Percentiles rank a stretch among this genome's conserved stretches.
Conservation (phyloP, 345 rosid species). For the Luvunga scandens region DNA sequence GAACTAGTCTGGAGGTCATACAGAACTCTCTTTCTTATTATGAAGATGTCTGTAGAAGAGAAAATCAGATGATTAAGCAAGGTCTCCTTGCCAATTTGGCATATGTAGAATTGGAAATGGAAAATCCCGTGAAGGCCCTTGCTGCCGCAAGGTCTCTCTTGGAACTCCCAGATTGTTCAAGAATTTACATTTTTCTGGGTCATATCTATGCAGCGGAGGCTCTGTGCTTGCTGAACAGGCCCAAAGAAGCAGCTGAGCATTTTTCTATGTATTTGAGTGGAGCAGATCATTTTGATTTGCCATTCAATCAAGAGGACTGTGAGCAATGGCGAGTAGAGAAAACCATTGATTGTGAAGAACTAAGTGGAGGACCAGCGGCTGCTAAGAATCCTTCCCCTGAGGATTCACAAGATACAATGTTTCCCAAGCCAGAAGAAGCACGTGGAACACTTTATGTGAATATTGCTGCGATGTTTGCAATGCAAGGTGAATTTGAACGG, state of each 20-base stretch:
- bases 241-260: slow-evolving; percentile 77
- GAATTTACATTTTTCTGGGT: slow-evolving; percentile 67
- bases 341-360: slow-evolving; percentile 62
- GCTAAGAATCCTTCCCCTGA: slow-evolving; percentile 32
- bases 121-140: slow-evolving; percentile 77
- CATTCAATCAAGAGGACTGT: slow-evolving; percentile 67
- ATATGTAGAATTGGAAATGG: slow-evolving; percentile 84
- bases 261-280: slow-evolving; percentile 63
- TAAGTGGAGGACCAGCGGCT: slow-evolving; percentile 39
- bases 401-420: slow-evolving; percentile 30
- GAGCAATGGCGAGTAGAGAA: slow-evolving; percentile 56
- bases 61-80: slow-evolving; percentile 63
- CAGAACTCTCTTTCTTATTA: slow-evolving; percentile 57
- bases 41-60: slow-evolving; percentile 46
- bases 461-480: slow-evolving; percentile 64
- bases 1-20: slow-evolving; percentile 58
- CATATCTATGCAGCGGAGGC: slow-evolving; percentile 94
- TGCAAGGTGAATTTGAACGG: slow-evolving; percentile 68
- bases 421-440: slow-evolving; percentile 87
- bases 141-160: slow-evolving; percentile 66
- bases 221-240: slow-evolving; percentile 77
- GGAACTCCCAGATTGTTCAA: slow-evolving; percentile 66
- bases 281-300: slow-evolving; percentile 55
- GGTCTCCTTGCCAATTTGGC: slow-evolving; percentile 80
- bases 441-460: slow-evolving; percentile 75